Evolutionary conservation across 2,329 filamentous ascomycete genomes (phyloP), one percentile per base, ranked within the genome.

Genomic region (Aspergillus latus): DNA sequence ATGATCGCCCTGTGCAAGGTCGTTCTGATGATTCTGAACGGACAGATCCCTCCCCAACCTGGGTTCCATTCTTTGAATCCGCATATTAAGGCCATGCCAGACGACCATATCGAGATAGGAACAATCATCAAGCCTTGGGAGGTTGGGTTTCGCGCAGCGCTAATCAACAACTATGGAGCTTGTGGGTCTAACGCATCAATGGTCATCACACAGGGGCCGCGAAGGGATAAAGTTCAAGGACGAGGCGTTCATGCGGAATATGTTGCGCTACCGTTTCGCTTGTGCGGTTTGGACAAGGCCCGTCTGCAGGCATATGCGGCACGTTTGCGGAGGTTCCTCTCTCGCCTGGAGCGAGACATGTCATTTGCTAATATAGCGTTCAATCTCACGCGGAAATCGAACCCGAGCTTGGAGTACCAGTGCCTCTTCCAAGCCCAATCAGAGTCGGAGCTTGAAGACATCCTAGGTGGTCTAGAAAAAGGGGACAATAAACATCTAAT

Each of bases 161-260:
- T 66, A 8, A 65, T 72, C 16, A 72, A 67, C 34, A 70, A 68
- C n/a, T 69, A 68, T 43, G 69, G 69, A 2, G 69, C 69, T 4
- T 62, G 65, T 4, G 69, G 69, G 5, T 65, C 61, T 7, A 64
- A 69, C 57, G 61, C 64, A 7, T 57, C 64, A 4, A 32, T 75
- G 66, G 68, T 70, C 4, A 54, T 70, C 11, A 64, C 59, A 0
- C 51, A 66, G 15, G 44, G 60, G 1, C 55, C 55, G 3, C 10
- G 28, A 4, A 37, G 8, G 2, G 7, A 6, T 4, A n/a, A 4
- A 8, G 40, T n/a, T 16, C 40, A 30, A 34, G 8, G 43, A 57
- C 21, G 21, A 21, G 26, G 53, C 7, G 55, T 56, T 21, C 58
- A 61, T 30, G 32, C 4, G 3, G 16, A 37, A 7, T 45, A 10